Evolutionary conservation across 164 flowering plant species (phyloP).

Genomic region (Annona squamosa): DNA sequence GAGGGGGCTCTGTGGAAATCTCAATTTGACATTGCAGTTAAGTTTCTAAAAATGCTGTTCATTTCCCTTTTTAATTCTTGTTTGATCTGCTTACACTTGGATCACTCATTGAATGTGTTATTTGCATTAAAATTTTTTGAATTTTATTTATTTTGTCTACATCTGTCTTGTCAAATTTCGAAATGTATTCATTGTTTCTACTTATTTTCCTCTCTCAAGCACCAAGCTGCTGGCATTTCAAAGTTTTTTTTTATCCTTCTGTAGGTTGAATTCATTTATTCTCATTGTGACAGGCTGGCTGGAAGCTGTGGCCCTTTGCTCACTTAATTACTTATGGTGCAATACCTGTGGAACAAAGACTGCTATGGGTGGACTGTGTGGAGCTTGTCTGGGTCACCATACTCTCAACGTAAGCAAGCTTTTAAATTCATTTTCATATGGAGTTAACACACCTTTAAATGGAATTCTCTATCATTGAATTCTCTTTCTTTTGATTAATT

Average conservation of each 20-base stretch:
- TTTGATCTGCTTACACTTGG: neutral
- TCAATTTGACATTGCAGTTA: neutral
- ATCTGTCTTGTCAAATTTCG: no score
- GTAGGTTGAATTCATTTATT: neutral
- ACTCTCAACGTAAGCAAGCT: constrained; percentile 70
- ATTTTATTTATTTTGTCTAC: no score
- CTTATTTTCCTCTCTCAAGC: no score
- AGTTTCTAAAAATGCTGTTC: neutral
- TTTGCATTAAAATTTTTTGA: neutral
- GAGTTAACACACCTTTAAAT: neutral
- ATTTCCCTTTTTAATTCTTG: neutral
- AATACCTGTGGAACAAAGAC: constrained; percentile 90
- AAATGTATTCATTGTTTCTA: no score
- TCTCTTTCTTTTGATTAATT: neutral
- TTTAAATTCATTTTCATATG: neutral
- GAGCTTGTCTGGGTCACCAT: constrained; percentile 98
- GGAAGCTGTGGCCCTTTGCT: constrained; percentile 99
- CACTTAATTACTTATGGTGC: constrained; percentile 86
- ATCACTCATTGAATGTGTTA: neutral
- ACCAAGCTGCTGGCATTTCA: no score
- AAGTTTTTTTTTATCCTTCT: no score
- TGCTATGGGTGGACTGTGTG: constrained; percentile 94
- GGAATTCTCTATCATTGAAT: no score
- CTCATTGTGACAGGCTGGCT: constrained; percentile 68
- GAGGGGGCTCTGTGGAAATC: no score